Base-by-base conservation (phyloP, 2,329 filamentous ascomycete species). In the Alternaria conjuncta region DNA sequence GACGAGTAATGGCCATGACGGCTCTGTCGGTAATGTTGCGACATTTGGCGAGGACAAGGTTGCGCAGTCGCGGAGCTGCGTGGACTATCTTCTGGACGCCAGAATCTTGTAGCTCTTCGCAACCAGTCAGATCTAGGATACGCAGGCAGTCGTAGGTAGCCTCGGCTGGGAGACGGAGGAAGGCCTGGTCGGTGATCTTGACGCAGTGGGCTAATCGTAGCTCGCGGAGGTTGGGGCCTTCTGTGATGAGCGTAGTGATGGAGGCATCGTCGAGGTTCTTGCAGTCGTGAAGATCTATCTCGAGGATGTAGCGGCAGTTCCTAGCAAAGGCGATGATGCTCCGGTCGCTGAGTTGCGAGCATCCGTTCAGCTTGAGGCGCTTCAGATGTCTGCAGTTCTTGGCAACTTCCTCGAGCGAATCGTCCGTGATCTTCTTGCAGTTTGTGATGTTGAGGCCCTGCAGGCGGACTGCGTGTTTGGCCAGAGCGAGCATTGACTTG, bases 221-320 rank as follows among this genome's bases (percentile, higher is more conserved):
- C 82, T 99, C 96, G 57, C 96, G 91, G n/a, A 99, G 86, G 57
- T 94, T 90, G 55, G 89, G 89, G 25, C 94, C 91, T 69, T 91
- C 90, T 21, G 88, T 86, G 53, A 99, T 86, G 13, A 99, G 87
- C 3, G 91, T 88, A 0, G 92, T 95, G 53, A 99, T 87, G 1
- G 96, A 93, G 23, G 89, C 87, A 76, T 96, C 96, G 66, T 92
- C 92, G 69, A 99, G 89, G 49, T 89, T 86, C 58, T 85, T 86
- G 83, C 96, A 97, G 71, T 93, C 91, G 71, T 97, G 92, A 13
- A 99, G 87, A 78, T 99, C 96, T 65, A 99, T 97, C 80, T 99
- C 96, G 66, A 99, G 89, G 30, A 99, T 94, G 70, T 97, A 95
- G 12, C 90, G 92, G 78, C 95, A 97, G 80, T 96, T 88, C 49